These are phyloP conservation scores for Achlya hypogyna DNA, from an alignment of 352 stramenopile genomes.

Conservation along the genomic window DNA sequence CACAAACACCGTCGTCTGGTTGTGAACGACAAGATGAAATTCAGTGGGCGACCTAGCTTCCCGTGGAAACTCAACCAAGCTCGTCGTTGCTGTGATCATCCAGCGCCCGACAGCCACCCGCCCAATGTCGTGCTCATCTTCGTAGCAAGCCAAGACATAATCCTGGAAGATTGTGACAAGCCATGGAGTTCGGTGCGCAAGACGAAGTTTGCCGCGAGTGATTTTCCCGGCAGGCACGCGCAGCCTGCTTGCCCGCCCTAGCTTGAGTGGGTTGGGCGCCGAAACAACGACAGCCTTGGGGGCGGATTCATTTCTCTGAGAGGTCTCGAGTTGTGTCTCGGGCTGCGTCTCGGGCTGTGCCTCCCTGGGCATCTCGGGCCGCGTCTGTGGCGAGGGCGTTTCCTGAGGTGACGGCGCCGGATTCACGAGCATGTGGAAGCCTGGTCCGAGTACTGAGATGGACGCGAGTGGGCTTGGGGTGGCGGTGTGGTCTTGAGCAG, in stretches of 20 bases:
- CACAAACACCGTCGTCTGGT: neutral
- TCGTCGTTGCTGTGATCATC: neutral
- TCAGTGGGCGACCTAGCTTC: neutral
- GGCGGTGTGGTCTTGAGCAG: neutral
- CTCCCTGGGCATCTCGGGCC: no score
- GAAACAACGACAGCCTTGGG: no score
- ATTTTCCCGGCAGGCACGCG: neutral
- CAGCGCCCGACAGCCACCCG: neutral
- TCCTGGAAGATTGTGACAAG: neutral
- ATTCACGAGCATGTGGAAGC: neutral
- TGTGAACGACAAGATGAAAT: neutral
- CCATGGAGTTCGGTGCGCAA: neutral
- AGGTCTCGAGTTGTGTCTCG: no score
- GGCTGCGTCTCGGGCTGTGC: no score
- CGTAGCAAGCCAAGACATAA: neutral
- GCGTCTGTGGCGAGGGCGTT: no score
- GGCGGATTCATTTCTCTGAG: no score
- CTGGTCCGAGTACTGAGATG: neutral
- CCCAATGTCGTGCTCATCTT: neutral
- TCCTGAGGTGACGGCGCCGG: neutral
- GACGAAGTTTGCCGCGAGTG: neutral
- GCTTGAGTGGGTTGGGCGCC: no score
- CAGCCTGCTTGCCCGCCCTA: neutral
- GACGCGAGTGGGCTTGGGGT: neutral
- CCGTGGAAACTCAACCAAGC: neutral